Evolutionary conservation across 495 filamentous ascomycete genomes (phyloP), one percentile per base, ranked within the genome.

Genomic region (Xylaria sp.): DNA sequence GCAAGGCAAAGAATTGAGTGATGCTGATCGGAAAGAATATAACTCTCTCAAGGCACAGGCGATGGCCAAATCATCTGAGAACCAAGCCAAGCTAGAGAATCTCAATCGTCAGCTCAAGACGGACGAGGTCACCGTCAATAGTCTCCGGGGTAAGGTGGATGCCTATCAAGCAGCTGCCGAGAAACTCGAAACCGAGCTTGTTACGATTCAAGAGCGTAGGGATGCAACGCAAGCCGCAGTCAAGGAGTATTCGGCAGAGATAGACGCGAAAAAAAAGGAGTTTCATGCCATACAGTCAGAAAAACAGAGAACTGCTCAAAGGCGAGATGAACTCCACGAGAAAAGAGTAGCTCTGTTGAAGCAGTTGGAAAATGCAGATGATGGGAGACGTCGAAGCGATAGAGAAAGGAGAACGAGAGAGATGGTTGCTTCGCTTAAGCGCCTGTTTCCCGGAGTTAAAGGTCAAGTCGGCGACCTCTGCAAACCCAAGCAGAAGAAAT

Each of bases 401-500:
- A 93, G 88, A 77, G 95, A 98, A 70, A 80, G 88, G 17, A 83
- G 89, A 53, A 89, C 90, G 71, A 91, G 91, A 71, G 93, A 97
- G 77, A 90, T 91, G 72, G 90, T 97, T 61, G 88, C 89, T 4
- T 90, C 93, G 29, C 85, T 99, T 69, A 98, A 95, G 80, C 92
- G 94, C 26, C 91, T 97, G 71, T 98, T 94, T 74, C 93, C 93
- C 0, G 95, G 94, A 62, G 96, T 98, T 41, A 93, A 91, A 62
- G 96, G 96, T 8, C 90, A 94, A 50, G 88, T 98, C 63, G 92
- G 93, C 71, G 94, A 98, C 76, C 88, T 98, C 21, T 98, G 96
- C 85, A 93, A 93, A 73, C 95, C 96, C 4, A 97, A 96, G 80
- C 93, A 97, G 81, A 97, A 95, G 80, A 98, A 98, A 76, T 98